Evolutionary conservation across 1,284 basidiomycete species (phyloP), one percentile per base, ranked within the genome.

Genomic region (Pseudozyma flocculosa): DNA sequence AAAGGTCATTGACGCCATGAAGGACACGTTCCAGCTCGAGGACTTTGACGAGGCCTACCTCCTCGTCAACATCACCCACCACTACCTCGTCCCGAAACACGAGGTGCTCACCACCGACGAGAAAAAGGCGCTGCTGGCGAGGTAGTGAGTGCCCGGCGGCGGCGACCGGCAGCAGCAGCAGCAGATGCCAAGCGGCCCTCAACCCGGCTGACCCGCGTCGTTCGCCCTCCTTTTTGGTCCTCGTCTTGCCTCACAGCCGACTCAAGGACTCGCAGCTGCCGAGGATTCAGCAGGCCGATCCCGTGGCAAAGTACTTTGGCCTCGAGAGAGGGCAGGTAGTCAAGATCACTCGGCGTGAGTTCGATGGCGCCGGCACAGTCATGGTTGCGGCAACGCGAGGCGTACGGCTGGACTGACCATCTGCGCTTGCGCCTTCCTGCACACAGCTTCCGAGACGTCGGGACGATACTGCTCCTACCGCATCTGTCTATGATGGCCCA

Each of bases 261-360:
- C 81, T 99, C 62, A 96, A 96, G 79, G 95, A 98, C 76, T 97
- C 93, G 1, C 95, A 99, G 77, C 83, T 99, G 56, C 95, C 95
- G 45, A 88, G 95, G 34, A 98, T 99, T 70, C 93, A 96, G 80
- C 80, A 95, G 48, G 87, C 87, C 18, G 95, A 99, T 80, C 95
- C 95, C 5, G 94, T 99, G 14, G 92, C 94, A 36, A 85, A 92
- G 61, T 98, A 99, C 80, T 99, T 96, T 81, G 95, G 95, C 45
- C 84, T 98, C 56, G 85, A 87, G 74, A 84, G 95, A 58, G 93
- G 94, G 21, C 91, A 96, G 79, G 95, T 99, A 36, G 95, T 98
- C 78, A 96, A 96, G 82, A 98, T 99, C 71, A 98, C 90, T 56
- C 83, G 95, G 39, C 70, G 68, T 70, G 53, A 40, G 67, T 67